Conservation (phyloP, 352 stramenopile species). For the Aphanomyces cochlioides region DNA sequence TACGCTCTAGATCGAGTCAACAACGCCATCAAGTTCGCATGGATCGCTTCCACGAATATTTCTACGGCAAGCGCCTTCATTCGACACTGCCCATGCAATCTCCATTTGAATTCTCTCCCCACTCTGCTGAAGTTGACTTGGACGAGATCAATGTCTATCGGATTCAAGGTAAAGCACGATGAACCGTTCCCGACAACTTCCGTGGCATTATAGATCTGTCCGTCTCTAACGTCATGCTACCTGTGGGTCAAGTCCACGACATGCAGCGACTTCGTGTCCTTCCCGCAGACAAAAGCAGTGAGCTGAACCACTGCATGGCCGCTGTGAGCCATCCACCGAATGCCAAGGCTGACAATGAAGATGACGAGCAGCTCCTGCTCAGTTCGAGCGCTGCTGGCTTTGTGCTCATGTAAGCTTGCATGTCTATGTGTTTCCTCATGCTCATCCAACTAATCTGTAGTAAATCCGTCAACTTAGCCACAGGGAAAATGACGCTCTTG, state of each 20-base stretch:
- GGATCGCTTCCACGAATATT: conserved; percentile 77
- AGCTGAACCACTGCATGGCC: conserved; percentile 68
- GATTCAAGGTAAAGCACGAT: conserved; percentile 23
- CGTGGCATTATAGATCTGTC: conserved; percentile 54
- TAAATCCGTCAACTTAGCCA: conserved; percentile 37
- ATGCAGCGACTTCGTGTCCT: conserved; percentile 65
- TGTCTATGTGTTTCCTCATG: conserved; percentile 8
- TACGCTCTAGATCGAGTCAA: conserved; percentile 18
- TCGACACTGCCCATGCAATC: conserved; percentile 55
- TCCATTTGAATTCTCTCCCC: conserved; percentile 25
- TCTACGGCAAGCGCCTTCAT: conserved; percentile 46
- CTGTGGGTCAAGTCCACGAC: conserved; percentile 72
- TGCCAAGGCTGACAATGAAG: conserved; percentile 20
- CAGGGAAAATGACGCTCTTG: conserved; percentile 77
- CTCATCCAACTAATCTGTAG: conserved; percentile 2
- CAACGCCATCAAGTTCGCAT: conserved; percentile 43
- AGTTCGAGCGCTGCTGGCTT: conserved; percentile 62
- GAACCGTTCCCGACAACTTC: neutral
- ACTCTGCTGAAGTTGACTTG: conserved; percentile 17
- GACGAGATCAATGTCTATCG: conserved; percentile 29
- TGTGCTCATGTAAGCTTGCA: conserved; percentile 68
- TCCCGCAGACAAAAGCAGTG: conserved; percentile 63
- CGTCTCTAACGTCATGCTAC: conserved; percentile 77
- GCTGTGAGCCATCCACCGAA: conserved; percentile 54
- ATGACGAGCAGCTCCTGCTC: conserved; percentile 55